These are phyloP conservation scores for Penicillium frequentans DNA, from an alignment of 2,329 filamentous ascomycete species.

Conservation along the genomic window DNA sequence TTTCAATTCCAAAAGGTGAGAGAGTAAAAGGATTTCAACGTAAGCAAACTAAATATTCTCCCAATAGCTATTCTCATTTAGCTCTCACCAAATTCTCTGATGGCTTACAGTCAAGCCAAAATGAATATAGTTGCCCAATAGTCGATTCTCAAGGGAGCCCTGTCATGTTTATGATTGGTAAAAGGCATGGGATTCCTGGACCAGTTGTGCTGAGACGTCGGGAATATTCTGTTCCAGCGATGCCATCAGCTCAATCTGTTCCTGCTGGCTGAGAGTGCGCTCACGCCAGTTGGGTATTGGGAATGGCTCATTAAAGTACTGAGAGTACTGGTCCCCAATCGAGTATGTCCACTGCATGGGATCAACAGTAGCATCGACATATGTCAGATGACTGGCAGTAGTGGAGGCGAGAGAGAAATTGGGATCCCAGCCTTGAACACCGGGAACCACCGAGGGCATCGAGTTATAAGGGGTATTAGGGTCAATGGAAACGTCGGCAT, in stretches of 20 bases:
- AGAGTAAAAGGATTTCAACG: conserved; percentile 1
- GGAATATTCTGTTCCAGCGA: conserved; percentile 64
- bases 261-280: conserved; percentile 72
- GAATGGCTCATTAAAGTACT: conserved; percentile 48
- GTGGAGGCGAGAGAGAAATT: conserved; percentile 41
- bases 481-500: conserved; percentile 32
- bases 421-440: conserved; percentile 44
- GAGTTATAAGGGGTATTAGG: conserved; percentile 40
- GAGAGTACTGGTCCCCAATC: conserved; percentile 49
- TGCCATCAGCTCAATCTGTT: conserved; percentile 81
- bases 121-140: neutral
- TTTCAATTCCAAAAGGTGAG: conserved; percentile 3
- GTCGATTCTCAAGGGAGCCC: too few species aligned
- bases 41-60: neutral
- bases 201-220: conserved; percentile 42
- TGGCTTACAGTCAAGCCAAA: neutral
- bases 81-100: conserved; percentile 6
- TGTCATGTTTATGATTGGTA: conserved; percentile 34
- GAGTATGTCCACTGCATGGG: conserved; percentile 45
- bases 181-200: conserved; percentile 42
- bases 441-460: conserved; percentile 42
- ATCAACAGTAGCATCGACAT: conserved; percentile 35
- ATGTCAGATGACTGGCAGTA: conserved; percentile 36
- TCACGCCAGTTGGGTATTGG: conserved; percentile 53
- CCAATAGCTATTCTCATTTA: conserved; percentile 1